Percentiles rank a stretch among this genome's conserved stretches.
phyloP scores from a whole-genome alignment of 2,329 filamentous ascomycete species.

The Pseudocercospora crystallina region DNA sequence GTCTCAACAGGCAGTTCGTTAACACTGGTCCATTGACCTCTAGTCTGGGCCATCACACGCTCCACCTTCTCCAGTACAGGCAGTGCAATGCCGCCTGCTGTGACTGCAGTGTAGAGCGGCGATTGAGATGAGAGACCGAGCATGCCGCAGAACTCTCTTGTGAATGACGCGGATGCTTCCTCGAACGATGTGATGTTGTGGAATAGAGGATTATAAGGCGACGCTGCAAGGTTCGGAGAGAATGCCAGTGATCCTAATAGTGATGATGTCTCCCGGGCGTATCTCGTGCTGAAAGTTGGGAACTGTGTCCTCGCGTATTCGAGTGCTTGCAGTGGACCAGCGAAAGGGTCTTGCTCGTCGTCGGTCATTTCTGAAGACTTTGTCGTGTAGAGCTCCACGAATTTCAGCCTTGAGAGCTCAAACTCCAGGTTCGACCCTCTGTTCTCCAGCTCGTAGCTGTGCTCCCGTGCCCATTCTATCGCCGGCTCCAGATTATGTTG shows the following conservation, averaged over 20 bases:
- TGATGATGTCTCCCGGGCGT: constrained; percentile 75
- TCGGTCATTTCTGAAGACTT: constrained; percentile 40
- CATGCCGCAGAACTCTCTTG: constrained; percentile 81
- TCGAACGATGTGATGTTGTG: constrained; percentile 74
- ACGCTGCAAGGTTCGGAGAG: constrained; percentile 68
- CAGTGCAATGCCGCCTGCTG: constrained; percentile 86
- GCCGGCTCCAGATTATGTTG: constrained; percentile 74
- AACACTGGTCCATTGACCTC: constrained; percentile 90
- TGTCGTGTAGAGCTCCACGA: constrained; percentile 76
- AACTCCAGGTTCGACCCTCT: constrained; percentile 93
- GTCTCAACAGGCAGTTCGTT: constrained; percentile 81
- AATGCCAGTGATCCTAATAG: constrained; percentile 81
- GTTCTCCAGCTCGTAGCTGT: constrained; percentile 70
- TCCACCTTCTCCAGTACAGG: constrained; percentile 87
- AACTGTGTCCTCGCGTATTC: constrained; percentile 76
- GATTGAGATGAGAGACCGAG: constrained; percentile 88
- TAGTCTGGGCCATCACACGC: constrained; percentile 80
- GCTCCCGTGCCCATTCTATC: constrained; percentile 78
- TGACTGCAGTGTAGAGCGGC: constrained; percentile 87
- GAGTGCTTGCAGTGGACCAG: constrained; percentile 65
- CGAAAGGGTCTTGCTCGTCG: constrained; percentile 44
- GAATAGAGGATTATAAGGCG: constrained; percentile 79
- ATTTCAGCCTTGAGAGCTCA: constrained; percentile 86
- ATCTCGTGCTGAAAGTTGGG: constrained; percentile 69
- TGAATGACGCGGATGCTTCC: constrained; percentile 79